These are phyloP conservation scores for Nigrospora oryzae DNA, from an alignment of 2,329 filamentous ascomycete genomes.

Conservation along the genomic window DNA sequence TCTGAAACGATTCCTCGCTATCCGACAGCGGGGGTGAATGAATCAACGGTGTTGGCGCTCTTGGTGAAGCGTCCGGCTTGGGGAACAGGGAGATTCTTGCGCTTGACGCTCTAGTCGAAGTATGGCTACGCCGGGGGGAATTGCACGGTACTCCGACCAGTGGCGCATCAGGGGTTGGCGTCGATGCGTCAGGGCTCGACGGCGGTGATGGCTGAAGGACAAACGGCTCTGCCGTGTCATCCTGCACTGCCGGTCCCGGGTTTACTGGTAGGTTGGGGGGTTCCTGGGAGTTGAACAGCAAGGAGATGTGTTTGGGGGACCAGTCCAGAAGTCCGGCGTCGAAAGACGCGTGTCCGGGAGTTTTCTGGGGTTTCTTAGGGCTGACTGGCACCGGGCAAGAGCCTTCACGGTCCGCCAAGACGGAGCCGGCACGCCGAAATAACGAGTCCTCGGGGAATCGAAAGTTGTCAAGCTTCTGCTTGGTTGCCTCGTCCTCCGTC, in stretches of 20 bases:
- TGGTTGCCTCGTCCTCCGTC: not conserved
- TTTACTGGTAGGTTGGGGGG: slow-evolving; percentile 10
- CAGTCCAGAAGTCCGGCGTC: slow-evolving; percentile 15
- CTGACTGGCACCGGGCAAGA: not conserved
- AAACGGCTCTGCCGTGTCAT: slow-evolving; percentile 6
- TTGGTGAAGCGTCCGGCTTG: slow-evolving; percentile 6
- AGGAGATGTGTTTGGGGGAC: slow-evolving; percentile 18
- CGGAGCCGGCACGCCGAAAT: slow-evolving; percentile 2
- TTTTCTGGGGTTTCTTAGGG: not conserved
- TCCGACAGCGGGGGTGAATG: slow-evolving; percentile 13
- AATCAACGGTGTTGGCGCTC: slow-evolving; percentile 1
- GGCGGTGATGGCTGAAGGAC: slow-evolving; percentile 12
- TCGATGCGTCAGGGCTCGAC: slow-evolving; percentile 4
- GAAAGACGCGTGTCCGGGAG: not conserved
- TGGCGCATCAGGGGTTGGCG: not conserved
- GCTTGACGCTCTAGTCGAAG: slow-evolving; percentile 1
- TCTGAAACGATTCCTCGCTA: slow-evolving; percentile 5
- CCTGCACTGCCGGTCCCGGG: slow-evolving; percentile 1
- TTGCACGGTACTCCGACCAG: not conserved
- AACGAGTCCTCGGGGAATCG: slow-evolving; percentile 18
- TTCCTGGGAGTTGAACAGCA: slow-evolving; percentile 17
- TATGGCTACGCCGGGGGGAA: not conserved
- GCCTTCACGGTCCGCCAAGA: not conserved
- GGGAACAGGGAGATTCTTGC: slow-evolving; percentile 7
- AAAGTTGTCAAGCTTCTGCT: slow-evolving; percentile 11